Evolutionary conservation across 192 early-diverging fungal species (phyloP), one percentile per base, ranked within the genome.

Genomic region (Backusella liffmaniae): DNA sequence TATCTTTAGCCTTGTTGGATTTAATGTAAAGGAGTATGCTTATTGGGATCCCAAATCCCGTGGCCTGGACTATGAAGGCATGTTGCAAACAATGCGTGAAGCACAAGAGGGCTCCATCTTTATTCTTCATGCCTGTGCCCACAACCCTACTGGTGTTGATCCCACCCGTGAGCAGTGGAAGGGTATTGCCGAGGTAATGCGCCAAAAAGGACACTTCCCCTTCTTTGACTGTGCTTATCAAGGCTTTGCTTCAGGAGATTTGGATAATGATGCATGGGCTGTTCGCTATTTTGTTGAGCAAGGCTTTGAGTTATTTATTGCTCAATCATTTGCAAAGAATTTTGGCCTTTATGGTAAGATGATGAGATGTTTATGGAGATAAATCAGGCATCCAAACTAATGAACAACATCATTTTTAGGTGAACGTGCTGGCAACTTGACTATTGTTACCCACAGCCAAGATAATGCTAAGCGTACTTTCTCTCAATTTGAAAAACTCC

Each of bases 211-310:
- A 1, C 96, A 95, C 78, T 94, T 98, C 78, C 92, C 95, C 21
- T 98, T 99, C 90, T 98, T 99, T 76, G 98, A 99, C 82, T 96
- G 92, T 83, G 98, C 98, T 35, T 99, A 99, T 90, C 97, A 98
- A 88, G 98, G 98, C 5, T 99, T 99, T 80, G 97, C 97, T 37
- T 94, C 92, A n/a, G 98, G 98, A 44, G 89, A 93, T 80, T 86
- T 98, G 18, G 95, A 96, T 80, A 80, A 89, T 65, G 98, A 99
- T 84, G 96, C 98, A 26, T 91, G 88, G 81, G 95, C 98, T 72
- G 92, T 97, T 56, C 91, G 98, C 10, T 93, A 96, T 83, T 99
- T 99, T 89, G 95, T 95, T 5, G 84, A 91, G 30, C 89, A 91
- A 75, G 97, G 96, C 3, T 96, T 97, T 81, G 97, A 99, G 82